A percentile compares a stretch with the other conserved stretches of the same genome.
phyloP scores from a whole-genome alignment of 345 rosid genomes.

The Arabidopsis thaliana region TAIR10.1 NC_003076.8:24012001-24012500 shows the following conservation, averaged over 20 bases:
- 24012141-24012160: slow-evolving; percentile 83
- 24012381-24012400: slow-evolving; percentile 59
- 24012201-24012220: slow-evolving; percentile 51
- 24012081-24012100: slow-evolving; percentile 66
- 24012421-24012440: slow-evolving; percentile 77
- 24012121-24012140: slow-evolving; percentile 78
- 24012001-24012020: slow-evolving; percentile 51
- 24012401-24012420: slow-evolving; percentile 51
- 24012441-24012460: slow-evolving; percentile 68
- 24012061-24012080: slow-evolving; percentile 56
- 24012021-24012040: slow-evolving; percentile 77
- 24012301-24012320: slow-evolving; percentile 60
- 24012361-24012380: slow-evolving; percentile 69
- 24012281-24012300: slow-evolving; percentile 49
- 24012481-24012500: slow-evolving; percentile 52
- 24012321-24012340: slow-evolving; percentile 53
- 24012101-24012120: slow-evolving; percentile 58
- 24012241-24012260: slow-evolving; percentile 69
- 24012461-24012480: slow-evolving; percentile 61
- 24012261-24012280: slow-evolving; percentile 66
- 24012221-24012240: slow-evolving; percentile 68
- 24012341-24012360: slow-evolving; percentile 79
- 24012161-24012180: slow-evolving; percentile 70
- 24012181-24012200: slow-evolving; percentile 54
- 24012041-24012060: slow-evolving; percentile 66